phyloP scores from a whole-genome alignment of 192 early-diverging fungal genomes.

The Jimgerdemannia flammicorona region DNA sequence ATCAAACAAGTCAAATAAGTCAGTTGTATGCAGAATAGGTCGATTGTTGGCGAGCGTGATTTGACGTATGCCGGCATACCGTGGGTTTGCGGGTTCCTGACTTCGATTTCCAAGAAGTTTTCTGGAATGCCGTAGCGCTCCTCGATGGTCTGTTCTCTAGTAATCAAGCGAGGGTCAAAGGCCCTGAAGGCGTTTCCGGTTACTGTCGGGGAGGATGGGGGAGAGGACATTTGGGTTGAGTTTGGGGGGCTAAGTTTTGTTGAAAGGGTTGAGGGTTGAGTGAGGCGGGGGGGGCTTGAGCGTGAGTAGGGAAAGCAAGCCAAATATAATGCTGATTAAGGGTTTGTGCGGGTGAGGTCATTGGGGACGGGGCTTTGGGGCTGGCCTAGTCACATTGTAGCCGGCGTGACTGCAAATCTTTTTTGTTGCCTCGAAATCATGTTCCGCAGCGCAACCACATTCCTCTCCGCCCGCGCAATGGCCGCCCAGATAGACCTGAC shows the following conservation, averaged over 20 bases:
- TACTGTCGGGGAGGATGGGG: not conserved
- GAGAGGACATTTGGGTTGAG: not conserved
- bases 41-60: not conserved
- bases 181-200: conserved; percentile 12
- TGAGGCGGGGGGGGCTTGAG: no score
- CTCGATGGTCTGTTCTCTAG: conserved; percentile 54
- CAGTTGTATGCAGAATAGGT: conserved; percentile 6
- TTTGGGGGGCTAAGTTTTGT: no score
- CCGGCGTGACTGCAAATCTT: no score
- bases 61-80: conserved; percentile 33
- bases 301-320: no score
- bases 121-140: conserved; percentile 88
- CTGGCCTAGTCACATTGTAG: no score
- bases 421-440: no score
- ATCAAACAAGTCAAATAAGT: not conserved
- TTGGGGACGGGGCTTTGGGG: no score
- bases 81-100: conserved; percentile 85
- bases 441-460: no score
- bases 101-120: conserved; percentile 96
- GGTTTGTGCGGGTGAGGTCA: no score
- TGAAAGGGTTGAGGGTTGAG: no score
- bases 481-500: conserved; percentile 15
- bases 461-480: no score
- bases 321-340: no score
- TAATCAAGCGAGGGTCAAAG: conserved; percentile 18